Evolutionary conservation across 768 basidiomycete species (phyloP).

Genomic region (Suillus subluteus): DNA sequence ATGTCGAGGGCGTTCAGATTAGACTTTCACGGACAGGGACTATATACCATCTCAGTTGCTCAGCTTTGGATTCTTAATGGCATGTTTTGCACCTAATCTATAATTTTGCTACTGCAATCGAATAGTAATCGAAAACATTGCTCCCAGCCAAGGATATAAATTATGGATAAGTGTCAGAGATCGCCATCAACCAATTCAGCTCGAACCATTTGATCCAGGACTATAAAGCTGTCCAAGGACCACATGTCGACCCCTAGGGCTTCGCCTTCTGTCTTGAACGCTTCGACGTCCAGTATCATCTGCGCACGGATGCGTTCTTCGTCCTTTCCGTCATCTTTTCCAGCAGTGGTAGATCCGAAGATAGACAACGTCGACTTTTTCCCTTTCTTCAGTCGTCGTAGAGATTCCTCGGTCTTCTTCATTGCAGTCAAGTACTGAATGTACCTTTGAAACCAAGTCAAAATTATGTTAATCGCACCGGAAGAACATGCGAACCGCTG

Average conservation of each 20-base stretch:
- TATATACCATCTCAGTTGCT: slow-evolving; percentile 58
- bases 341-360: slow-evolving; percentile 58
- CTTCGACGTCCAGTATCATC: slow-evolving; percentile 86
- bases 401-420: slow-evolving; percentile 91
- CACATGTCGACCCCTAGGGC: slow-evolving; percentile 67
- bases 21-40: slow-evolving; percentile 61
- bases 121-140: not conserved
- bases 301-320: slow-evolving; percentile 85
- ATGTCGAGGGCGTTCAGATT: slow-evolving; percentile 32
- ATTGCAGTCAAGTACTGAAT: slow-evolving; percentile 78
- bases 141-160: not conserved
- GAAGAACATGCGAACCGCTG: slow-evolving; percentile 50
- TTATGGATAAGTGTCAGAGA: not conserved
- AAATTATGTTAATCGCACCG: not conserved
- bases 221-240: slow-evolving; percentile 52
- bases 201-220: slow-evolving; percentile 65
- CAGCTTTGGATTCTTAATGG: slow-evolving; percentile 26
- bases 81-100: not conserved
- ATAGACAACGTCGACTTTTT: slow-evolving; percentile 81
- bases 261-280: slow-evolving; percentile 78
- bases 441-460: slow-evolving; percentile 53
- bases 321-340: slow-evolving; percentile 70
- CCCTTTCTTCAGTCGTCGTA: slow-evolving; percentile 85
- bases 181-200: slow-evolving; percentile 40
- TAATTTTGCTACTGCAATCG: not conserved